Evolutionary conservation across 495 filamentous ascomycete species (phyloP).

Genomic region (Sporormia fimetaria): DNA sequence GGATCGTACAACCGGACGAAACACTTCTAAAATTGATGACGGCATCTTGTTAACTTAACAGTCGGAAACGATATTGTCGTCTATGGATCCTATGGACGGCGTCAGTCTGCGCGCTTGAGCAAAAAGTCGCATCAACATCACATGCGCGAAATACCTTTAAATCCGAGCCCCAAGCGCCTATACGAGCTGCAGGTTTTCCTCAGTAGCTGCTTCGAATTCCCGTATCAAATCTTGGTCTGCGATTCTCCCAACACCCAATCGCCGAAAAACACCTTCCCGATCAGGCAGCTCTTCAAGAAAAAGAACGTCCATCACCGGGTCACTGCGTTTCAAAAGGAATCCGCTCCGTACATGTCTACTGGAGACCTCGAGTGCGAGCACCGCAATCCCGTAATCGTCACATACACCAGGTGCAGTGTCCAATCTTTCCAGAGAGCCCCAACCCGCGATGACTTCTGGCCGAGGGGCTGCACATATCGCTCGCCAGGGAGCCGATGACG

Average conservation of each 20-base stretch:
- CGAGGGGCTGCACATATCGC: conserved; percentile 1
- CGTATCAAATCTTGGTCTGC: conserved; percentile 2
- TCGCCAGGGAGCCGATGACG: background rate
- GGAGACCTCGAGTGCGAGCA: background rate
- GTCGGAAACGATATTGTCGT: no score
- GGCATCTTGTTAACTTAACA: no score
- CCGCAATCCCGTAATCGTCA: conserved; percentile 2
- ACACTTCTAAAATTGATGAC: no score
- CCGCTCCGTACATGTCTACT: background rate
- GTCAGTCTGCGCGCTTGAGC: no score
- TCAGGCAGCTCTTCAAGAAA: background rate
- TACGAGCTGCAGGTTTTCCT: conserved; percentile 1
- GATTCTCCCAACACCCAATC: conserved; percentile 2
- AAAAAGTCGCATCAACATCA: no score
- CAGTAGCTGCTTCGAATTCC: background rate
- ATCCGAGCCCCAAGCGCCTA: no score
- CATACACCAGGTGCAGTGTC: background rate
- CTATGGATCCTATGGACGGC: no score
- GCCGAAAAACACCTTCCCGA: conserved; percentile 1
- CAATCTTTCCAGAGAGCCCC: conserved; percentile 3
- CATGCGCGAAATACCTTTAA: no score
- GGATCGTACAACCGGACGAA: no score
- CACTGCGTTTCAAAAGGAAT: background rate
- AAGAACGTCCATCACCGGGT: conserved; percentile 2
- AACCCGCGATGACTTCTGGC: conserved; percentile 4